Conservation (phyloP, 345 rosid species). For the Aquilaria malaccensis region DNA sequence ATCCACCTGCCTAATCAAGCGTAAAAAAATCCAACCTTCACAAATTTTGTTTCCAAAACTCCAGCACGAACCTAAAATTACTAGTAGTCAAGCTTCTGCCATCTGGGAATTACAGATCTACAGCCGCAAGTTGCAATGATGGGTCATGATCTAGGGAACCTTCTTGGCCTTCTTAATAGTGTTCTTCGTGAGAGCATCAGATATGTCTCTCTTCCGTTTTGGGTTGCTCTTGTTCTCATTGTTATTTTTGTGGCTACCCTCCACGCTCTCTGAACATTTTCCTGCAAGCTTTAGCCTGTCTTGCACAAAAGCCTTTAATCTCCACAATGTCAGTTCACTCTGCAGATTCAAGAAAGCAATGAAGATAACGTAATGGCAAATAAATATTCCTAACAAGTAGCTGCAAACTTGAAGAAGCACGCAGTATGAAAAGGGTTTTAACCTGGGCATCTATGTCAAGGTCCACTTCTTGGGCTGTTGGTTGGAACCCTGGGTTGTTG, state of each 20-base stretch:
- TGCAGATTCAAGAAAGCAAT: constrained; percentile 13
- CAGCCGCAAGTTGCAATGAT: background rate
- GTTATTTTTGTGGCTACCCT: constrained; percentile 27
- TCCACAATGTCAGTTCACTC: constrained; percentile 67
- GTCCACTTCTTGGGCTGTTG: constrained; percentile 57
- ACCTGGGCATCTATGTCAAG: constrained; percentile 80
- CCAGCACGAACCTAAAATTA: too few relatives aligned
- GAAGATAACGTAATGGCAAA: background rate
- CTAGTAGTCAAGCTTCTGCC: too few relatives aligned
- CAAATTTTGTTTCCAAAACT: too few relatives aligned
- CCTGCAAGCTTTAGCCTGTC: constrained; percentile 44
- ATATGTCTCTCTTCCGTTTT: constrained; percentile 43
- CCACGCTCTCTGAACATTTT: constrained; percentile 27
- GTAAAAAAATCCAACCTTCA: too few relatives aligned
- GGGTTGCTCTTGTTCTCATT: constrained; percentile 27
- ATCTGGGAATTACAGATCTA: too few relatives aligned
- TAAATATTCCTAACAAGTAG: background rate
- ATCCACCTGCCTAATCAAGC: too few relatives aligned
- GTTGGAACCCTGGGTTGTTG: constrained; percentile 52
- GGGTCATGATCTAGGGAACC: constrained; percentile 11
- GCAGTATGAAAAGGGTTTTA: background rate
- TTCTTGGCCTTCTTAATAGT: constrained; percentile 48
- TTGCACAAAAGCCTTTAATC: constrained; percentile 66
- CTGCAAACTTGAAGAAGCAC: background rate
- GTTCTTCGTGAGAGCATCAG: constrained; percentile 39